A percentile compares a stretch with the other conserved stretches of the same genome.
Evolutionary conservation across 306 rosid species (phyloP).

Genomic region (Castanea sativa): DNA sequence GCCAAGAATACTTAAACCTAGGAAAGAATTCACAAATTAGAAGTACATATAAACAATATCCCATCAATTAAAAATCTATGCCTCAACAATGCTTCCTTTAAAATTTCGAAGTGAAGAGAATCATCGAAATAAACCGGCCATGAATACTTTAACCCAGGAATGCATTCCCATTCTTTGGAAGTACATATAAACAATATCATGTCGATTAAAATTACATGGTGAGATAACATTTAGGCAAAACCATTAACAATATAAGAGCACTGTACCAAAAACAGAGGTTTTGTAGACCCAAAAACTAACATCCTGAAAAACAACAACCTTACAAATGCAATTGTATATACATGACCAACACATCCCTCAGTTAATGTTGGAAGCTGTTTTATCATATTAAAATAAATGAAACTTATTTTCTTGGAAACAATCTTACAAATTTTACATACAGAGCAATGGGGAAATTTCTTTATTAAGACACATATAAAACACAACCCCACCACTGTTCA

Average conservation of each 20-base stretch:
- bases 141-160: conserved; percentile 66
- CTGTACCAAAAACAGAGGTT: neutral
- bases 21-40: conserved; percentile 26
- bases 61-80: neutral
- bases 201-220: neutral
- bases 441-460: neutral
- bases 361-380: neutral
- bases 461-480: neutral
- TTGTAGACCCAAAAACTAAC: neutral
- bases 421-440: neutral
- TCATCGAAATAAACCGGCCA: conserved; percentile 53
- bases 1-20: conserved; percentile 67
- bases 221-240: conserved; percentile 5
- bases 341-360: neutral
- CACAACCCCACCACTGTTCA: neutral
- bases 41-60: neutral
- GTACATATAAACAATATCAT: neutral
- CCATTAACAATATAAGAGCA: neutral
- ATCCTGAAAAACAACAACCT: neutral
- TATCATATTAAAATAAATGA: neutral
- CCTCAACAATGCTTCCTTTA: conserved; percentile 90
- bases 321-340: neutral
- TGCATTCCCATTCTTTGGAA: conserved; percentile 15
- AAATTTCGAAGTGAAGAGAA: conserved; percentile 78
- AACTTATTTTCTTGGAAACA: neutral